Evolutionary conservation across 2,329 filamentous ascomycete genomes (phyloP), one percentile per base, ranked within the genome.

Genomic region (Xylaria sp.): DNA sequence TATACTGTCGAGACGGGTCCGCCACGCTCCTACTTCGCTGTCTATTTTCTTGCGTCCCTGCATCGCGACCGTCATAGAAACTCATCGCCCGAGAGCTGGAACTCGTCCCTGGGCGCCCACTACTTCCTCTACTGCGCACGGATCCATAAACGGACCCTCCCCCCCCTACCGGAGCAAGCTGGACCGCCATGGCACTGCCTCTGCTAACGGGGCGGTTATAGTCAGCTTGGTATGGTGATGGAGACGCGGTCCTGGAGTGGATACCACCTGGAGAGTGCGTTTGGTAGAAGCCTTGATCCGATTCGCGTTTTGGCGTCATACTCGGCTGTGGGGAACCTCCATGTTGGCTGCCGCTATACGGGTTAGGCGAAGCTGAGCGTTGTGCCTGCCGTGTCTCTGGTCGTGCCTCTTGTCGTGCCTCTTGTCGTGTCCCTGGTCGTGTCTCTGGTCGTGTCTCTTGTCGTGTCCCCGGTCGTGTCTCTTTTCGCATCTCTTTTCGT

Each of bases 21-120:
- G 92, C 93, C 66, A 96, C 85, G 74, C 94, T 97, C 84, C 95
- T 93, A 79, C 94, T 97, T 71, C 90, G 82, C 71, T 86, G 84
- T 67, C 87, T 81, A 70, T 77, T 81, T 22, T 81, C 78, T 77
- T 80, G 73, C 53, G 75, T 78, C 54, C 78, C 73, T 10, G 77
- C 75, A 5, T 84, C 81, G 9, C 79, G 78, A 5, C 84, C 84
- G 39, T 87, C 85, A 72, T 89, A 86, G 56, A 86, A 78, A n/a
- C 83, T 85, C 83, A 87, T 86, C 10, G 85, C 82, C 50, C 83
- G 69, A 72, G 78, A 66, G 76, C 77, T 76, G 1, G 70, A 66
- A 72, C 81, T 82, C 3, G 82, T 83, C 4, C 81, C 82, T 1
- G 85, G 84, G 74, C 83, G 84, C 74, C 76, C 86, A 78, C 68